A percentile compares a stretch with the other conserved stretches of the same genome.
Evolutionary conservation across 768 basidiomycete genomes (phyloP).

Genomic region (Saitozyma podzolica): DNA sequence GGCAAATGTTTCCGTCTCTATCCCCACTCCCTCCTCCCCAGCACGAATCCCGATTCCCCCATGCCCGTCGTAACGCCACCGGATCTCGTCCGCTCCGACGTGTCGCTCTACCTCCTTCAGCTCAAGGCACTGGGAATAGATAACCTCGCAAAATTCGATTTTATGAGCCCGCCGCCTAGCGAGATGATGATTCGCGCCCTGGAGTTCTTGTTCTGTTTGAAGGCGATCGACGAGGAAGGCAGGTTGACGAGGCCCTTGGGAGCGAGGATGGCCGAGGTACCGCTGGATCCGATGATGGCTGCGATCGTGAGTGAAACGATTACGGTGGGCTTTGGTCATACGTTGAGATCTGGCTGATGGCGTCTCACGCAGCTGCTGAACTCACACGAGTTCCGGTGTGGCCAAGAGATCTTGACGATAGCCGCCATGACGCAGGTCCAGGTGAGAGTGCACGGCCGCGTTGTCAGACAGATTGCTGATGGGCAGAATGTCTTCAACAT

Average conservation of each 20-base stretch:
- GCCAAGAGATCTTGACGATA: conserved; percentile 93
- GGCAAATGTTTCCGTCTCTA: conserved; percentile 94
- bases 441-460: too few species aligned
- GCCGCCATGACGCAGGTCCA: conserved; percentile 94
- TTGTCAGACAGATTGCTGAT: conserved; percentile 8
- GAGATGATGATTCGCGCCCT: conserved; percentile 81
- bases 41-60: conserved; percentile 36
- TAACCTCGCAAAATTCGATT: conserved; percentile 88
- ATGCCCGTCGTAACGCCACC: conserved; percentile 75
- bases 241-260: conserved; percentile 76
- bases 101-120: conserved; percentile 87
- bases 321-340: not conserved
- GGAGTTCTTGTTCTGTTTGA: conserved; percentile 75
- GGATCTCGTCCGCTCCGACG: conserved; percentile 86
- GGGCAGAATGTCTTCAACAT: conserved; percentile 85
- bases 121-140: conserved; percentile 93
- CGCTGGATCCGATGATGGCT: conserved; percentile 88
- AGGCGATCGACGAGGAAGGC: conserved; percentile 75
- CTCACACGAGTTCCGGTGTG: conserved; percentile 81
- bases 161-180: conserved; percentile 83
- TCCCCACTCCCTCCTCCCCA: conserved; percentile 63
- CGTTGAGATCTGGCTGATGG: not conserved
- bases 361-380: conserved; percentile 67
- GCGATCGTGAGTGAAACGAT: conserved; percentile 68
- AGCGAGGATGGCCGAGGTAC: conserved; percentile 86